Percentiles rank a stretch among this genome's conserved stretches.
These are phyloP conservation scores for Phytophthora palmivora DNA, from an alignment of 352 stramenopile genomes.

Conservation along the genomic window DNA sequence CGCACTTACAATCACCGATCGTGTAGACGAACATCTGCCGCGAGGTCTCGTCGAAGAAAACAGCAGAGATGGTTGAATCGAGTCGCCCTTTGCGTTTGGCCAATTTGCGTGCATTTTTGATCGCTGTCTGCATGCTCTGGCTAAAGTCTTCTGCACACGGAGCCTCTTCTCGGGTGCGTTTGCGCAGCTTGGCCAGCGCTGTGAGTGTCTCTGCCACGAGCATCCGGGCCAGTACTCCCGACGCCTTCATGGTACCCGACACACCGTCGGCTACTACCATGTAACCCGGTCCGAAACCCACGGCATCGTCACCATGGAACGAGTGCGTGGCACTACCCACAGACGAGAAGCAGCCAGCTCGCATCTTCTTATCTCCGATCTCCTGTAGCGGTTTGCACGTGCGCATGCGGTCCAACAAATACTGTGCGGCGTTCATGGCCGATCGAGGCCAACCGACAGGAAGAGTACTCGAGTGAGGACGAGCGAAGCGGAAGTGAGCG, in stretches of 20 bases:
- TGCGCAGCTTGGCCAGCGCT: constrained; percentile 73
- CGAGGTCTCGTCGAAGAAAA: constrained; percentile 79
- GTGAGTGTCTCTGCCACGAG: constrained; percentile 82
- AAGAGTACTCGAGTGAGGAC: constrained; percentile 2
- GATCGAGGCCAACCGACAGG: not conserved
- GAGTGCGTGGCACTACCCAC: constrained; percentile 78
- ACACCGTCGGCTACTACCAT: constrained; percentile 90
- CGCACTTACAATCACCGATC: constrained; percentile 90
- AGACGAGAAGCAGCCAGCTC: constrained; percentile 68
- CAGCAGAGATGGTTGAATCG: constrained; percentile 84
- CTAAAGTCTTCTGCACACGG: constrained; percentile 71
- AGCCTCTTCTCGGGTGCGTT: constrained; percentile 57
- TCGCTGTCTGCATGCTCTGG: constrained; percentile 71
- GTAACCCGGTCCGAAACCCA: constrained; percentile 85
- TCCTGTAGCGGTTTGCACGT: constrained; percentile 70
- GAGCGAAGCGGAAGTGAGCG: constrained; percentile 27
- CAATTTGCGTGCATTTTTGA: constrained; percentile 74
- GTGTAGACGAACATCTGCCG: constrained; percentile 86
- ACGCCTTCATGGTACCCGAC: constrained; percentile 87
- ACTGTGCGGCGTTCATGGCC: constrained; percentile 69
- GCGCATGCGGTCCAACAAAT: constrained; percentile 78
- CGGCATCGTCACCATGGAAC: constrained; percentile 88
- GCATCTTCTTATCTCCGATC: constrained; percentile 34
- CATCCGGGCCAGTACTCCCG: constrained; percentile 76
- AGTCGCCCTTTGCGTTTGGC: constrained; percentile 83